Percentiles rank a stretch among this genome's conserved stretches.
Evolutionary conservation across 176 grass and related monocot species (phyloP).

Genomic region (Echinochloa phyllopogon): DNA sequence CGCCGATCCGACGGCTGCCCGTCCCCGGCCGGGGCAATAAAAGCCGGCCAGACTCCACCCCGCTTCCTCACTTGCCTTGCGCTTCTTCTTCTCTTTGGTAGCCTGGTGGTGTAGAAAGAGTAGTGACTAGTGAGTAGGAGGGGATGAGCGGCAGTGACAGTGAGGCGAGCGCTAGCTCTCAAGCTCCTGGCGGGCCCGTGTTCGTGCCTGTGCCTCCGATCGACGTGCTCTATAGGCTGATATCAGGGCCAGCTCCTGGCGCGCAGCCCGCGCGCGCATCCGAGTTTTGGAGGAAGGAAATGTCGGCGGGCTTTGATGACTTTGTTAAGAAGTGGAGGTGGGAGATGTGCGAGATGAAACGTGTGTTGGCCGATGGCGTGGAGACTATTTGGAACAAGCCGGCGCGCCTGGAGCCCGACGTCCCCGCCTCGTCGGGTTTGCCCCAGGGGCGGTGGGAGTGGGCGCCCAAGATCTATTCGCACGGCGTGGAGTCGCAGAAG

Average conservation of each 20-base stretch:
- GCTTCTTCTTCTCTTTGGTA: neutral
- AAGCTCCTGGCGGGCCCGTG: neutral
- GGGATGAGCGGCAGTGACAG: slow-evolving; percentile 41
- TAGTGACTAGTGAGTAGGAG: neutral
- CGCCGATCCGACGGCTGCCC: slow-evolving; percentile 27
- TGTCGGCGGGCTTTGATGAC: too few species aligned
- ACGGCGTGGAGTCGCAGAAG: slow-evolving; percentile 50
- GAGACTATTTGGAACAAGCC: too few species aligned
- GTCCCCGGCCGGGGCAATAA: slow-evolving; percentile 40
- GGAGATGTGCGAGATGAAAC: too few species aligned
- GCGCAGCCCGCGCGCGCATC: too few species aligned
- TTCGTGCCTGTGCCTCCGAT: neutral
- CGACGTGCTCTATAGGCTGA: too few species aligned
- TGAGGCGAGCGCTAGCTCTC: slow-evolving; percentile 31
- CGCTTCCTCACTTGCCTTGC: neutral
- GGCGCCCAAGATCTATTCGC: slow-evolving; percentile 38
- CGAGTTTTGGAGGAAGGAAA: too few species aligned
- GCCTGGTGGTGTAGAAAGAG: neutral
- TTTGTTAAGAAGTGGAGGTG: too few species aligned
- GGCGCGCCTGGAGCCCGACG: too few species aligned
- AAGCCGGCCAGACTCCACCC: neutral
- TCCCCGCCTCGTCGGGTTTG: too few species aligned
- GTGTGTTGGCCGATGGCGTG: too few species aligned
- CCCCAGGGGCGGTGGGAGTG: too few species aligned
- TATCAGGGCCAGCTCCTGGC: too few species aligned